Evolutionary conservation across 169 alveolate genomes (phyloP).

Genomic region (Plasmodium gonderi): DNA sequence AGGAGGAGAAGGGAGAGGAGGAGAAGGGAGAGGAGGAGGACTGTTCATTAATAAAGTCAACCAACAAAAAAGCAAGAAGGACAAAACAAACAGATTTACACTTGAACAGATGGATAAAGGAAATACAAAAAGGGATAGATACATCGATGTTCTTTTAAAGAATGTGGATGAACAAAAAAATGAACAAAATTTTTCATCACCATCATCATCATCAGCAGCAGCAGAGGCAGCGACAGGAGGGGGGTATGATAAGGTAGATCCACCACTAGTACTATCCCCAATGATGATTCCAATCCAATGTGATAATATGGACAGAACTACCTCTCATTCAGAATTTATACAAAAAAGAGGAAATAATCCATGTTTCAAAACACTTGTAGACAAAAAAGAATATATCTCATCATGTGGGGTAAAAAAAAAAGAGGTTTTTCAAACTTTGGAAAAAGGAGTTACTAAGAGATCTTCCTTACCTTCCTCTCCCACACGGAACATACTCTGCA

Average conservation of each 20-base stretch:
- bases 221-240: too few species aligned
- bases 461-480: too few species aligned
- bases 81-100: background rate
- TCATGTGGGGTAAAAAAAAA: background rate
- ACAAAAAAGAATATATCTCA: background rate
- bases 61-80: background rate
- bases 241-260: too few species aligned
- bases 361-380: background rate
- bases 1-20: too few species aligned
- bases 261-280: too few species aligned
- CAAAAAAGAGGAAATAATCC: background rate
- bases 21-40: too few species aligned
- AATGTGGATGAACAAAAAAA: background rate
- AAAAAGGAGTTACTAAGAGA: background rate
- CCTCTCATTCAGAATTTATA: background rate
- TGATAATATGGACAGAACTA: background rate
- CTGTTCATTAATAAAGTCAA: too few species aligned
- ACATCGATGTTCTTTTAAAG: conserved; percentile 4
- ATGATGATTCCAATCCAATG: background rate
- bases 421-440: background rate
- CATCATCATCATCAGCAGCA: too few species aligned
- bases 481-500: too few species aligned
- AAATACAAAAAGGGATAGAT: background rate
- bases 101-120: background rate
- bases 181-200: background rate